Conservation (phyloP, 2,329 filamentous ascomycete genomes). For the Aquanectria penicillioides region DNA sequence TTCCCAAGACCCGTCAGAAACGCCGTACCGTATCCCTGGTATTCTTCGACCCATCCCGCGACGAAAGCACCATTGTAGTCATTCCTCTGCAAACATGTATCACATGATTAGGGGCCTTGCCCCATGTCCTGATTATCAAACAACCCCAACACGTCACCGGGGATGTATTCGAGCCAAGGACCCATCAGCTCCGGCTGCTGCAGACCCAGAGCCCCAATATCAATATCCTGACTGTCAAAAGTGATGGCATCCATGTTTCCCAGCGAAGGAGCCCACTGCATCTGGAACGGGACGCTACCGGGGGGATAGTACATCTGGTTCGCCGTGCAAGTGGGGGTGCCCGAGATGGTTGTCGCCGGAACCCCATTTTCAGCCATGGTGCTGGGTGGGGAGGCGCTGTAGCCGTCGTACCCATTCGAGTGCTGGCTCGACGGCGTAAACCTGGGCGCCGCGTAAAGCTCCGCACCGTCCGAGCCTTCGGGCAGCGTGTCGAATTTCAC, state of each 20-base stretch:
- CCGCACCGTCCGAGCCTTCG: slow-evolving; percentile 45
- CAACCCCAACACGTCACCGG: slow-evolving; percentile 70
- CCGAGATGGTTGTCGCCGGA: slow-evolving; percentile 25
- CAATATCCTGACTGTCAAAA: slow-evolving; percentile 81
- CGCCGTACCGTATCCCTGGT: slow-evolving; percentile 11
- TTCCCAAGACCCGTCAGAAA: slow-evolving; percentile 14
- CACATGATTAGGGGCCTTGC: slow-evolving; percentile 22
- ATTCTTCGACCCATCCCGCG: neutral
- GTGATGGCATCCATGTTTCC: slow-evolving; percentile 66
- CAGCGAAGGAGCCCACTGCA: slow-evolving; percentile 45
- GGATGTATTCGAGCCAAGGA: slow-evolving; percentile 77
- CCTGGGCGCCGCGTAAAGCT: slow-evolving; percentile 45
- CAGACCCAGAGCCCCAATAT: slow-evolving; percentile 72
- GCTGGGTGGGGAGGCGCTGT: slow-evolving; percentile 54
- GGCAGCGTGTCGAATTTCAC: slow-evolving; percentile 44
- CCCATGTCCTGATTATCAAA: slow-evolving; percentile 54
- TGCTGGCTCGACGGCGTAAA: slow-evolving; percentile 56
- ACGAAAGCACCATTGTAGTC: slow-evolving; percentile 3
- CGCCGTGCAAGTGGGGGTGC: slow-evolving; percentile 26
- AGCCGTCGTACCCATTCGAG: slow-evolving; percentile 55
- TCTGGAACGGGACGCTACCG: slow-evolving; percentile 39
- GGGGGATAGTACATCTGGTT: slow-evolving; percentile 43
- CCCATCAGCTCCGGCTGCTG: slow-evolving; percentile 73
- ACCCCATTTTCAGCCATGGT: slow-evolving; percentile 49
- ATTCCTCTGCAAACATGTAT: neutral